These are phyloP conservation scores for Marvania coccoides DNA, from an alignment of 139 green algal species.

Conservation along the genomic window DNA sequence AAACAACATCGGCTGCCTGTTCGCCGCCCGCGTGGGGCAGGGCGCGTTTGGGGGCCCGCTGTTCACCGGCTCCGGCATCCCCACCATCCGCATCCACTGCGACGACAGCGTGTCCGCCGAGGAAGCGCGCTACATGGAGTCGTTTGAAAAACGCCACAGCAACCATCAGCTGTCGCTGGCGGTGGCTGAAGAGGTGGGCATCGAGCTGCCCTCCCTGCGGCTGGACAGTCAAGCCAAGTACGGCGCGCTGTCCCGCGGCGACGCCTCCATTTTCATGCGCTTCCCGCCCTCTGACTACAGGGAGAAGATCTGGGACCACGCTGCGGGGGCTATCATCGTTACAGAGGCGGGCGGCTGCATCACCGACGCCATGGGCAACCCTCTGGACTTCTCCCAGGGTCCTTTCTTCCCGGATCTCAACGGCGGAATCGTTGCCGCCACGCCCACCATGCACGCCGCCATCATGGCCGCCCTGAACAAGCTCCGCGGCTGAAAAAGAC, in stretches of 20 bases:
- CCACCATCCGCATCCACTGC: constrained; percentile 12
- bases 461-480: constrained; percentile 19
- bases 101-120: constrained; percentile 13
- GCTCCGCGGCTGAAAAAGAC: constrained; percentile 1
- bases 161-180: constrained; percentile 42
- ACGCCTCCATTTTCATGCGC: constrained; percentile 82
- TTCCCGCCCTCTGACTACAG: constrained; percentile 74
- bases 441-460: constrained; percentile 28
- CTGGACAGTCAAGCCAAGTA: constrained; percentile 93
- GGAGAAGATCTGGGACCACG: constrained; percentile 95
- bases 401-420: constrained; percentile 38
- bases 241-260: constrained; percentile 60
- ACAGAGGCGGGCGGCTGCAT: constrained; percentile 70
- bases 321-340: constrained; percentile 70
- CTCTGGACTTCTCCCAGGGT: constrained; percentile 37
- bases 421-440: constrained; percentile 48
- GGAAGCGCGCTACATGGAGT: constrained; percentile 79
- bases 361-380: constrained; percentile 35
- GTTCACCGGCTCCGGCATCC: constrained; percentile 18
- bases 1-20: constrained; percentile 60
- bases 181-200: constrained; percentile 54
- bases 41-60: constrained; percentile 56
- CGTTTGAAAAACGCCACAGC: constrained; percentile 71
- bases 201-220: constrained; percentile 52
- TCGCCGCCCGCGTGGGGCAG: constrained; percentile 50